A percentile compares a stretch with the other conserved stretches of the same genome.
Evolutionary conservation across 768 basidiomycete species (phyloP).

Genomic region (Naganishia kalamii): DNA sequence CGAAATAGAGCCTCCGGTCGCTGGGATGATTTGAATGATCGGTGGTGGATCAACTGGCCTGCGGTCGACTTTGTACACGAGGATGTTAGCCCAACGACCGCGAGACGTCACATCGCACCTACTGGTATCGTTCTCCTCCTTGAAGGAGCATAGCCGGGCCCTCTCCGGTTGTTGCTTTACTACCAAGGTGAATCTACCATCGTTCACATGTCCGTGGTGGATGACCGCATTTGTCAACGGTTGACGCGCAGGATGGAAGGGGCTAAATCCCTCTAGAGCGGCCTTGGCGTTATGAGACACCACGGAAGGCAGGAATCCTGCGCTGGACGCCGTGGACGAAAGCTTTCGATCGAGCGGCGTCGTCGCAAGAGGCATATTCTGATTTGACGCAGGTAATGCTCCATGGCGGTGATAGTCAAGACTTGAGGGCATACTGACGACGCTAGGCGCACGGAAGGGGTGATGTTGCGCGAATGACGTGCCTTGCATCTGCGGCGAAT

Average conservation of each 20-base stretch:
- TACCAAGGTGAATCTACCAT: not conserved
- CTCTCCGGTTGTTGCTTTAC: slow-evolving; percentile 42
- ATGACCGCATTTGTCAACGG: not conserved
- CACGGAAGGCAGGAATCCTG: not conserved
- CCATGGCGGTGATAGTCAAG: not conserved
- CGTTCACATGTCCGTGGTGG: not conserved
- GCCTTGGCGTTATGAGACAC: not conserved
- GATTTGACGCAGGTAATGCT: not conserved
- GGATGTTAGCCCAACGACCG: not conserved
- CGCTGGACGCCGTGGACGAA: not conserved
- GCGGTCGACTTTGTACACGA: slow-evolving; percentile 36
- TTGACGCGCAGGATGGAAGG: not conserved
- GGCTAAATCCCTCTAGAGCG: not conserved
- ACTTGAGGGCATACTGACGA: not conserved
- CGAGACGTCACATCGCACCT: slow-evolving; percentile 12
- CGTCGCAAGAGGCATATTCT: not conserved
- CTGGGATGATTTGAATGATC: slow-evolving; percentile 35
- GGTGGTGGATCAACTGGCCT: slow-evolving; percentile 47
- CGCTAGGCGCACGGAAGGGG: too few relatives aligned
- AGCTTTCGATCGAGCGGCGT: not conserved
- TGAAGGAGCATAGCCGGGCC: slow-evolving; percentile 46
- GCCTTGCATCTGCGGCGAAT: not conserved
- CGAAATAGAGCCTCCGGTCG: not conserved
- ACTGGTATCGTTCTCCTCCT: slow-evolving; percentile 48
- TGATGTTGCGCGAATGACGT: not conserved